Evolutionary conservation across 2,329 filamentous ascomycete genomes (phyloP).

Genomic region (Aureobasidium subglaciale): DNA sequence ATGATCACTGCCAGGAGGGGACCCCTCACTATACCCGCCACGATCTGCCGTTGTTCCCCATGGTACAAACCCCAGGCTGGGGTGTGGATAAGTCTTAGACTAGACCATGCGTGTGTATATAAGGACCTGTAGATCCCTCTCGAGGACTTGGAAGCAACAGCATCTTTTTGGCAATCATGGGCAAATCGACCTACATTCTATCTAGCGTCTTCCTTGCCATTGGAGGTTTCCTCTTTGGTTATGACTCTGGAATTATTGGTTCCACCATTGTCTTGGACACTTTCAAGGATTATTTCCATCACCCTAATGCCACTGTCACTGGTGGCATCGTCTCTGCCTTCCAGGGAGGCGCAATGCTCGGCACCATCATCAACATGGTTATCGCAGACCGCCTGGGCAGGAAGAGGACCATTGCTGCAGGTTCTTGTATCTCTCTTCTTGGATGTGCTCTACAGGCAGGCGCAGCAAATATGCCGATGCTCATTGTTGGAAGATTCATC

Average conservation of each 20-base stretch:
- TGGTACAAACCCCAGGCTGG: neutral
- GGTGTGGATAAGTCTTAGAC: neutral
- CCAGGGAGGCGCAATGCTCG: slow-evolving; percentile 29
- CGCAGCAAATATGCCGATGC: slow-evolving; percentile 23
- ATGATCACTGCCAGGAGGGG: neutral
- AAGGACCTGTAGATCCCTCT: neutral
- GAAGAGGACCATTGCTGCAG: slow-evolving; percentile 21
- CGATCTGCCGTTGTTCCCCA: neutral
- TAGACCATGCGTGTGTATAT: neutral
- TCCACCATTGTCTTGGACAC: slow-evolving; percentile 26
- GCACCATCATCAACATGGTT: slow-evolving; percentile 20
- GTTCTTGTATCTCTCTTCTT: slow-evolving; percentile 17
- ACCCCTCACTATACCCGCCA: neutral
- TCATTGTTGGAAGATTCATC: slow-evolving; percentile 27
- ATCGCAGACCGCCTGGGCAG: slow-evolving; percentile 21
- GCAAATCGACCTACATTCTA: slow-evolving; percentile 9
- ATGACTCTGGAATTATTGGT: no score
- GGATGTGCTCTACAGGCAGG: slow-evolving; percentile 24
- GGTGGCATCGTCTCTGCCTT: slow-evolving; percentile 35
- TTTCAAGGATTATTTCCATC: slow-evolving; percentile 27
- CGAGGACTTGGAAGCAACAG: neutral
- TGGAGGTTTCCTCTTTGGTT: slow-evolving; percentile 26
- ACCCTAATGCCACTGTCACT: slow-evolving; percentile 21
- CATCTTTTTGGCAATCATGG: slow-evolving; percentile 5
- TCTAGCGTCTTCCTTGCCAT: slow-evolving; percentile 16